phyloP scores from a whole-genome alignment of 345 rosid species.

The Carallia pectinifolia region DNA sequence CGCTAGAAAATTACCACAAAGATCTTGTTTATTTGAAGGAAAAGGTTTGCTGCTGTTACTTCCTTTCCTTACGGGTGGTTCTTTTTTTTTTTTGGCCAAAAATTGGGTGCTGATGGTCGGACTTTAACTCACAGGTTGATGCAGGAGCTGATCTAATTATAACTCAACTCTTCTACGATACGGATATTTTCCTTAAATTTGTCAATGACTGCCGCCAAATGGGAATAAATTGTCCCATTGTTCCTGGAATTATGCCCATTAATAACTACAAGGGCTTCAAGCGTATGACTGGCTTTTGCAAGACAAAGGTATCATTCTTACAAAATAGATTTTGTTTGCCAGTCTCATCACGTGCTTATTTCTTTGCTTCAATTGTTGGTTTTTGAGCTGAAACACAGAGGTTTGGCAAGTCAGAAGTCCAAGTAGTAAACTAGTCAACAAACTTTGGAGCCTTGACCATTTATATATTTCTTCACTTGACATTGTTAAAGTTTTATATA shows the following conservation, averaged over 20 bases:
- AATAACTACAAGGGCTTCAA: slow-evolving; percentile 87
- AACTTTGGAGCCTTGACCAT: not conserved
- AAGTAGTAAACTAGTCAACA: not conserved
- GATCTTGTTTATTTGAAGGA: slow-evolving; percentile 90
- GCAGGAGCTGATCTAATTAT: slow-evolving; percentile 93
- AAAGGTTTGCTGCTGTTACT: slow-evolving; percentile 43
- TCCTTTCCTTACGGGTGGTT: not conserved
- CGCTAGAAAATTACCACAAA: slow-evolving; percentile 64
- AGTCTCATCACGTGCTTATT: too few species aligned
- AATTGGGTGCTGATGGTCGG: slow-evolving; percentile 15
- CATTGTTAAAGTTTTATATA: not conserved
- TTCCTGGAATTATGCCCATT: slow-evolving; percentile 97
- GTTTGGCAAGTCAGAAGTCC: not conserved
- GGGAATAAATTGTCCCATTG: slow-evolving; percentile 85
- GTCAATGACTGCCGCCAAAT: slow-evolving; percentile 90
- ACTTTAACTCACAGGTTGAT: slow-evolving; percentile 55
- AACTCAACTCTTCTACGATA: slow-evolving; percentile 89
- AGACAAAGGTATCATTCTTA: slow-evolving; percentile 58
- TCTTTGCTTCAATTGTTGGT: not conserved
- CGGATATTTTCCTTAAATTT: slow-evolving; percentile 83
- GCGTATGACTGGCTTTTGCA: slow-evolving; percentile 96
- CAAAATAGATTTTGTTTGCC: not conserved
- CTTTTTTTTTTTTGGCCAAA: not conserved
- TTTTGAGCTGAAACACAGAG: too few species aligned
- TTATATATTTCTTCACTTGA: not conserved